Base-by-base conservation (phyloP, 169 alveolate species). In the Plasmodium adleri region DNA sequence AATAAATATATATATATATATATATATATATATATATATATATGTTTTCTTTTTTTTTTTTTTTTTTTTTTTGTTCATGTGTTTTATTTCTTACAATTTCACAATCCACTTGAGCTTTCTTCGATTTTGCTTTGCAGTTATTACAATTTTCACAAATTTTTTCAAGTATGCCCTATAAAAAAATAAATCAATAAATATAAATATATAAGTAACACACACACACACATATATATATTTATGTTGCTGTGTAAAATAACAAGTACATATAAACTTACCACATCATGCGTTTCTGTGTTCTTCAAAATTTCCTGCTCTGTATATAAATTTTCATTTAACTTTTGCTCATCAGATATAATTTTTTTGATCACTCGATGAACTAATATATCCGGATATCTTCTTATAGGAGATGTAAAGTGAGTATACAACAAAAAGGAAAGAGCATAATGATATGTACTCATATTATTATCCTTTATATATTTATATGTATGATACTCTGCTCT, bases 361-460 rank as follows among this genome's bases (percentile, higher is more conserved):
- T 96, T 94, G 9, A 96, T 92, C 22, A 85, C 93, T 47, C 97
- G 95, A 75, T 96, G 98, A 20, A 96, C 98, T 24, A 96, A 71
- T 17, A 96, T 87, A 87, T 96, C 98, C 3, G 98, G 97, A 86
- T 95, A 95, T 76, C 98, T 83, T 56, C 98, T 83, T 43, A 97
- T 97, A 1, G 98, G 98, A 10, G 98, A 95, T 26, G 97, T 97
- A 85, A 97, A 97, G 75, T 96, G 98, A 6, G 98, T 95, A 92
- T 97, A 97, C 28, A 95, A 71, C 22, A 92, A 93, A 72, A 95
- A 94, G 86, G 95, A 94, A 43, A 96, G 88, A 13, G 98, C 97
- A 80, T 88, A 96, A 88, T 96, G 98, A 49, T 88, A 93, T 49
- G 94, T 93, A 39, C 91, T 83, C 91, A 83, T 83, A 4, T 71